Base-by-base conservation (phyloP, 306 rosid genomes). In the Adenanthera pavonina region DNA sequence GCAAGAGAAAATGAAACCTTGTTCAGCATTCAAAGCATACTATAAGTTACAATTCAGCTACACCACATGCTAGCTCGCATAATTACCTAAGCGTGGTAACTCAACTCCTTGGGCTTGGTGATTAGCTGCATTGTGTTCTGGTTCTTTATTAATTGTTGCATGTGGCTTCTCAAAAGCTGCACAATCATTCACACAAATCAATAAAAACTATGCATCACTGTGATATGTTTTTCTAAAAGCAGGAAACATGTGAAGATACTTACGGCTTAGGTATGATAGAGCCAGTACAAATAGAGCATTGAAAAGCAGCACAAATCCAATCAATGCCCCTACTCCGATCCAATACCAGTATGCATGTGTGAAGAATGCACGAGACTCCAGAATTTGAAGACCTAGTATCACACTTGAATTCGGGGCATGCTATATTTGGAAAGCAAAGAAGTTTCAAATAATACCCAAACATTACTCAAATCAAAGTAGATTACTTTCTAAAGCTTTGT, bases 141-240 rank as follows among this genome's bases (percentile, higher is more conserved):
- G 35, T 35, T 82, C 88, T 59, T 82, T 90, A 14, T 35, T 4
- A 62, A 76, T 65, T 53, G 80, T 17, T 51, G 90, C 78, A 72
- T 82, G 84, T 69, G 62, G 82, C 84, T 86, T 89, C 7, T 85
- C 92, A 67, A 86, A 73, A 74, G 92, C 90, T 87, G 88, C 88
- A 82, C 30, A 79, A 69, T 84, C 30, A 61, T 51, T 19, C 64
- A 59, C 17, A 78, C 1, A 53, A 59, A 68, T 73, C 13, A 82
- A 12, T 69, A 49, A 74, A 60, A 49, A 7, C 35, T 1, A 12
- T 64, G 36, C 66, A 62, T 34, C 68, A 49, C 13, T 16, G 0
- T n/a, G 47, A 49, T 30, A 11, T 47, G 36, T 17, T 53, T 7
- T 8, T 7, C 7, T 15, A 3, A 44, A 74, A 75, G 52, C 17